Evolutionary conservation across 306 rosid species (phyloP), one percentile per base, ranked within the genome.

Genomic region (Casuarina glauca): DNA sequence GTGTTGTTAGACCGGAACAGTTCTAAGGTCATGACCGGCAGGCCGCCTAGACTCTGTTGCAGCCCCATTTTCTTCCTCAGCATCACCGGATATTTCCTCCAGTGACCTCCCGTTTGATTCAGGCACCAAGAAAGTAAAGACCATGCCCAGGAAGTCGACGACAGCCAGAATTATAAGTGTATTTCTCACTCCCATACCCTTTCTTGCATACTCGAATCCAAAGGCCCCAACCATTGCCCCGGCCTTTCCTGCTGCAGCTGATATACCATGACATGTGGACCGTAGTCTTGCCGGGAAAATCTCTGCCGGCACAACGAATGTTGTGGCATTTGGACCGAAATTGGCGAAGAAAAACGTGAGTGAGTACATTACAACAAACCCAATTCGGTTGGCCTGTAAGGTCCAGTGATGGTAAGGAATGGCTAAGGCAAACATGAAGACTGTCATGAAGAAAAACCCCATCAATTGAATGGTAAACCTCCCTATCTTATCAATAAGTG

Each of bases 321-420:
- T 94, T 0, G 97, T 89, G 3, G 96, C 91, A 68, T 94, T 94
- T 16, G 97, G 98, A 13, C 98, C 98, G 0, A 94, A 94, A 46
- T 94, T 94, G 66, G 97, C 86, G 12, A 94, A 94, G 88, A 94
- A 94, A 85, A 94, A 94, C 16, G 98, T 94, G n/a, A 94, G 67
- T 0, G 98, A 94, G 72, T 94, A 94, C 44, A 94, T 54, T 43
- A 89, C 90, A 17, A 94, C 93, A 55, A 94, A 94, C 3, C 97
- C 97, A 60, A 91, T 85, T 46, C 87, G 83, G 81, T 94, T 88
- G 0, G 85, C 84, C 43, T 73, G 52, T 57, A 78, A 6, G n/a
- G 94, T 94, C 97, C 98, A 94, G 50, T 91, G 96, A 15, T 94
- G 82, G 80, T 94, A 94, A 3, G 97, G 97, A 69, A 94, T 86